A percentile compares a stretch with the other conserved stretches of the same genome.
phyloP scores from a whole-genome alignment of 1,139 yeast species.

The Sugiyamaella paludigena region DNA sequence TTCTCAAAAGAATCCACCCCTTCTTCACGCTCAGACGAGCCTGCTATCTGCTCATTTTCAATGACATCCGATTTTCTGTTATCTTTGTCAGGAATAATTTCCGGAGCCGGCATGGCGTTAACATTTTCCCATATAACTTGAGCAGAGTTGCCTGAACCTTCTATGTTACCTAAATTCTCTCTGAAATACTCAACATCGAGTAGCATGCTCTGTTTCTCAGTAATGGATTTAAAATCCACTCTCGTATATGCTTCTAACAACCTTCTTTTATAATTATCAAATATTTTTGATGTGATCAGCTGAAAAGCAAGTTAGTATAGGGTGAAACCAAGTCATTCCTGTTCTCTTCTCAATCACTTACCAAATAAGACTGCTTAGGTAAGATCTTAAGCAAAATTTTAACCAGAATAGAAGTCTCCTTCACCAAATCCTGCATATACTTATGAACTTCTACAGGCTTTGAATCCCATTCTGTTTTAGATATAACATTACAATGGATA shows the following conservation, averaged over 20 bases:
- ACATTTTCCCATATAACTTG: slow-evolving; percentile 66
- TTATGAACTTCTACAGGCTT: slow-evolving; percentile 47
- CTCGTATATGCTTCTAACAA: slow-evolving; percentile 55
- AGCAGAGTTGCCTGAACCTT: slow-evolving; percentile 66
- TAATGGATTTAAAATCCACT: slow-evolving; percentile 44
- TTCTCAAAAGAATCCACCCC: background rate
- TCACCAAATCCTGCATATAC: slow-evolving; percentile 66
- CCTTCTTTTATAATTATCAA: slow-evolving; percentile 57
- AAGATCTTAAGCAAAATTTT: slow-evolving; percentile 60
- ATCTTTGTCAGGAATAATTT: background rate
- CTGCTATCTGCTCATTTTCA: slow-evolving; percentile 1
- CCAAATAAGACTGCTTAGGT: slow-evolving; percentile 49
- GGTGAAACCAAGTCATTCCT: background rate
- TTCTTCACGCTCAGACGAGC: no score
- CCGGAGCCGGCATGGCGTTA: slow-evolving; percentile 44
- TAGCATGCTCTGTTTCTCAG: slow-evolving; percentile 43
- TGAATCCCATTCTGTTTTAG: slow-evolving; percentile 50
- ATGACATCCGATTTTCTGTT: slow-evolving; percentile 2
- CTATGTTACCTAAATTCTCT: slow-evolving; percentile 55
- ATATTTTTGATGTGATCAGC: slow-evolving; percentile 40
- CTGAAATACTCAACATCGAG: slow-evolving; percentile 65
- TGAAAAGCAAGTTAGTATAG: slow-evolving; percentile 12
- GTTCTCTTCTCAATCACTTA: slow-evolving; percentile 10
- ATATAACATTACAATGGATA: slow-evolving; percentile 48
- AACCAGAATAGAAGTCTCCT: slow-evolving; percentile 62